Evolutionary conservation across 768 basidiomycete species (phyloP).

Genomic region (Podaxis sp.): DNA sequence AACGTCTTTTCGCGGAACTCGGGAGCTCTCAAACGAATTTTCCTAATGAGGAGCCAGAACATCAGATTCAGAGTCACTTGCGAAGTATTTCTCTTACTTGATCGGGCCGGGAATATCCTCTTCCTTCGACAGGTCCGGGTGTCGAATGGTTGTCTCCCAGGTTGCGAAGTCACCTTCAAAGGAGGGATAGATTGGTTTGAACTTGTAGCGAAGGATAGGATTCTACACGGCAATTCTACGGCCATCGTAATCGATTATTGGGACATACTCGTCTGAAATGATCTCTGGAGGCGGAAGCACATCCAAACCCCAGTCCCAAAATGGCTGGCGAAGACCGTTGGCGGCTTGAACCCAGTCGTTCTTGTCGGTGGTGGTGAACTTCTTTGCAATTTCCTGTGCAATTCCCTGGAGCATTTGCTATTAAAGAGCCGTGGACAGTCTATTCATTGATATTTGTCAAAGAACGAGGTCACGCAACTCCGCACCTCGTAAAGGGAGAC

Average conservation of each 20-base stretch:
- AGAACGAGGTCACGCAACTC: background rate
- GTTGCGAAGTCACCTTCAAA: conserved; percentile 23
- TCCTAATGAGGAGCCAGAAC: too few relatives aligned
- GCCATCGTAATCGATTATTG: conserved; percentile 33
- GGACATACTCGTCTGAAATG: conserved; percentile 30
- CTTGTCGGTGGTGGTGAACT: conserved; percentile 27
- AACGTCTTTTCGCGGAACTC: conserved; percentile 32
- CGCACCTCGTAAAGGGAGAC: conserved; percentile 47
- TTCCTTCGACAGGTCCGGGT: conserved; percentile 23
- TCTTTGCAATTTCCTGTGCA: conserved; percentile 38
- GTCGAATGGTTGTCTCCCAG: conserved; percentile 29
- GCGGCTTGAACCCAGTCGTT: conserved; percentile 27
- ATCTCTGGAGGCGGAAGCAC: conserved; percentile 39
- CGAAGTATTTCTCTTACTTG: conserved; percentile 17
- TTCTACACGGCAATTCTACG: conserved; percentile 26
- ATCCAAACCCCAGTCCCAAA: conserved; percentile 53
- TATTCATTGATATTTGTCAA: background rate
- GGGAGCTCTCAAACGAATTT: conserved; percentile 20
- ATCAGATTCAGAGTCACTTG: too few relatives aligned
- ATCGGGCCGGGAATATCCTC: conserved; percentile 26
- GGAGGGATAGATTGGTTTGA: conserved; percentile 29
- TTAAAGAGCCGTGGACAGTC: background rate
- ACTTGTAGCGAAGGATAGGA: conserved; percentile 32
- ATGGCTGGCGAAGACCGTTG: conserved; percentile 37
- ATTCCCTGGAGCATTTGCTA: conserved; percentile 48